Evolutionary conservation across 495 filamentous ascomycete species (phyloP).

Genomic region (Xylaria scruposa): DNA sequence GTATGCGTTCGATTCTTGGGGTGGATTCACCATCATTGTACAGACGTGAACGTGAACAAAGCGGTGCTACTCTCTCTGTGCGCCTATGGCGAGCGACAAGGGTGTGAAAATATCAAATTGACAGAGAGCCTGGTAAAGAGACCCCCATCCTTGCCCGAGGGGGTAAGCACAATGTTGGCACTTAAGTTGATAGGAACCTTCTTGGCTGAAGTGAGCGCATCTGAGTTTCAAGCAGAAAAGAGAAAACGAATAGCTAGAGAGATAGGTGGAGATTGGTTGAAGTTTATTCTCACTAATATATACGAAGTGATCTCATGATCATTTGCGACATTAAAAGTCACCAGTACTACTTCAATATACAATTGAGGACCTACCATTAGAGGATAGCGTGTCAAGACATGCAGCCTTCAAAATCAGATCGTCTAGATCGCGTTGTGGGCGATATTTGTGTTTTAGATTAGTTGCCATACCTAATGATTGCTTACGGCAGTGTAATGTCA

Average conservation of each 20-base stretch:
- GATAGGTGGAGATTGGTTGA: neutral
- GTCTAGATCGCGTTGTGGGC: neutral
- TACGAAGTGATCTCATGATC: neutral
- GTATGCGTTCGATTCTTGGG: slow-evolving; percentile 31
- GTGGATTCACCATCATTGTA: slow-evolving; percentile 19
- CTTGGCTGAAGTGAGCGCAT: neutral
- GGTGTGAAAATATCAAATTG: neutral
- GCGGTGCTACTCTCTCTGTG: slow-evolving; percentile 17
- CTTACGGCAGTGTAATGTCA: neutral
- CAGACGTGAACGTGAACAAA: neutral
- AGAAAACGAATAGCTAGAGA: neutral
- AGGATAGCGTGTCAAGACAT: neutral
- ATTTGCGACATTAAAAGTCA: neutral
- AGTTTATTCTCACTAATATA: neutral
- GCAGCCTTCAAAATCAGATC: neutral
- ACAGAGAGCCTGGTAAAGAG: neutral
- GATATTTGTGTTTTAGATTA: neutral
- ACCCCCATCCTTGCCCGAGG: neutral
- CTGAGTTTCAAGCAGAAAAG: neutral
- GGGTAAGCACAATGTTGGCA: neutral
- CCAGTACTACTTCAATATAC: neutral
- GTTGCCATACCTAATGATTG: neutral
- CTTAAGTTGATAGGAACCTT: neutral
- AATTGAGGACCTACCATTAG: neutral
- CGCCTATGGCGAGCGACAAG: neutral